A percentile compares a stretch with the other conserved stretches of the same genome.
These are phyloP conservation scores for Cyberlindnera bimundalis DNA, from an alignment of 805 yeast genomes.

Conservation along the genomic window DNA sequence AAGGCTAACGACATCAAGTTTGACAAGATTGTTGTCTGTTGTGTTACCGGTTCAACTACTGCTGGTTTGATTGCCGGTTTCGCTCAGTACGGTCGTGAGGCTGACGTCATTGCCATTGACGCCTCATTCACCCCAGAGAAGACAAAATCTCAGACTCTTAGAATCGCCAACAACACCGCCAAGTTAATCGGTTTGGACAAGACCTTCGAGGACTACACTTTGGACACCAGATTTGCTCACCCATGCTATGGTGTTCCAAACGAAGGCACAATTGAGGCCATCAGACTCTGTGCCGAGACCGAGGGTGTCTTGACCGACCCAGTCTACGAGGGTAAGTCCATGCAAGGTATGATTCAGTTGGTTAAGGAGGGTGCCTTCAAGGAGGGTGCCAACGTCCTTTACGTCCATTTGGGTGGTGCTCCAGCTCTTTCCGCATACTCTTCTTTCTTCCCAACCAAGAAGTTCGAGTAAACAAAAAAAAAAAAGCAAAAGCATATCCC, in stretches of 20 bases:
- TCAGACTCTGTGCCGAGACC: conserved; percentile 19
- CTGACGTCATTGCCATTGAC: conserved; percentile 19
- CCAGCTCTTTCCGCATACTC: conserved; percentile 20
- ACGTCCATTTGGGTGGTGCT: conserved; percentile 21
- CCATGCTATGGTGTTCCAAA: conserved; percentile 21
- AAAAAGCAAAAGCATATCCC: too few relatives aligned
- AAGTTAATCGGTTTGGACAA: conserved; percentile 18
- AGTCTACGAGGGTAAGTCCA: conserved; percentile 20
- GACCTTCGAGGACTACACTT: conserved; percentile 12
- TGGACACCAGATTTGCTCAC: conserved; percentile 19
- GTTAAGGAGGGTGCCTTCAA: conserved; percentile 14
- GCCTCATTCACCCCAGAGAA: conserved; percentile 20
- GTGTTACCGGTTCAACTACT: conserved; percentile 20
- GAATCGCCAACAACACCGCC: conserved; percentile 20
- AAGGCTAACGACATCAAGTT: conserved; percentile 12
- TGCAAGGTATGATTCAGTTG: conserved; percentile 18
- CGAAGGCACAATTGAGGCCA: conserved; percentile 20
- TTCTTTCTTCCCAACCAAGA: conserved; percentile 20
- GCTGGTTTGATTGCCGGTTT: conserved; percentile 20
- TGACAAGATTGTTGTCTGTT: conserved; percentile 20
- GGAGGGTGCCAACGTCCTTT: conserved; percentile 16
- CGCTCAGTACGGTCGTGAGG: conserved; percentile 19
- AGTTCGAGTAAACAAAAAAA: neutral
- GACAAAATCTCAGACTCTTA: conserved; percentile 18
- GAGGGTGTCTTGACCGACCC: conserved; percentile 21